These are phyloP conservation scores for Juglanconis juglandina DNA, from an alignment of 2,329 filamentous ascomycete species.

Conservation along the genomic window DNA sequence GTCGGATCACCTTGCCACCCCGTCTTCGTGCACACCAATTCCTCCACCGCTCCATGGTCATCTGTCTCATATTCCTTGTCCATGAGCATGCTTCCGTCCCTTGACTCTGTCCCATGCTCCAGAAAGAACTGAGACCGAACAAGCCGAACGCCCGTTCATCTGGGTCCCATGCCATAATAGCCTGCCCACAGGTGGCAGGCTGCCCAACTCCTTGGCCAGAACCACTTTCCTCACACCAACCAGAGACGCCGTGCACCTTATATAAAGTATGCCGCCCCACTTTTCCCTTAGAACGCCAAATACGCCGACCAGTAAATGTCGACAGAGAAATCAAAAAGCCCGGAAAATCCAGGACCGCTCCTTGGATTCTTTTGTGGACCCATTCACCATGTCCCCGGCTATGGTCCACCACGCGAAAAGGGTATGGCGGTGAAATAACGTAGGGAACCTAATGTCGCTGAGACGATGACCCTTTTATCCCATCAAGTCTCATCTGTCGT, in stretches of 20 bases:
- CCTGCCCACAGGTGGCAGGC: conserved; percentile 5
- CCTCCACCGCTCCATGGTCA: background rate
- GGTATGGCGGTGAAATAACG: conserved; percentile 14
- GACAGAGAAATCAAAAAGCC: background rate
- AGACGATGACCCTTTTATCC: conserved; percentile 5
- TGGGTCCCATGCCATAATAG: background rate
- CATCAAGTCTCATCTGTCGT: background rate
- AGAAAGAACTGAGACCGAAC: background rate
- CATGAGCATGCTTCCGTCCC: background rate
- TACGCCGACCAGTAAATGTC: conserved; percentile 5
- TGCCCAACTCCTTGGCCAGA: conserved; percentile 13
- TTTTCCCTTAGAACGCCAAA: conserved; percentile 9
- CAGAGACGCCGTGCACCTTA: conserved; percentile 16
- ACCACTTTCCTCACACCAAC: conserved; percentile 1
- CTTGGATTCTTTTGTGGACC: conserved; percentile 14
- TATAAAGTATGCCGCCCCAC: conserved; percentile 13
- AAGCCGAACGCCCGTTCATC: background rate
- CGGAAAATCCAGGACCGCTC: conserved; percentile 13
- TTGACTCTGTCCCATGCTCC: background rate
- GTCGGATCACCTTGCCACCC: background rate
- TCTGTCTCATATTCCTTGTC: background rate
- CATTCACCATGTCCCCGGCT: conserved; percentile 10
- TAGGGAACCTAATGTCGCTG: conserved; percentile 4
- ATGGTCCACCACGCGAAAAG: conserved; percentile 8
- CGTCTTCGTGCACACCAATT: background rate